Conservation (phyloP, 192 early-diverging fungal species). For the Obelidium mucronatum region DNA sequence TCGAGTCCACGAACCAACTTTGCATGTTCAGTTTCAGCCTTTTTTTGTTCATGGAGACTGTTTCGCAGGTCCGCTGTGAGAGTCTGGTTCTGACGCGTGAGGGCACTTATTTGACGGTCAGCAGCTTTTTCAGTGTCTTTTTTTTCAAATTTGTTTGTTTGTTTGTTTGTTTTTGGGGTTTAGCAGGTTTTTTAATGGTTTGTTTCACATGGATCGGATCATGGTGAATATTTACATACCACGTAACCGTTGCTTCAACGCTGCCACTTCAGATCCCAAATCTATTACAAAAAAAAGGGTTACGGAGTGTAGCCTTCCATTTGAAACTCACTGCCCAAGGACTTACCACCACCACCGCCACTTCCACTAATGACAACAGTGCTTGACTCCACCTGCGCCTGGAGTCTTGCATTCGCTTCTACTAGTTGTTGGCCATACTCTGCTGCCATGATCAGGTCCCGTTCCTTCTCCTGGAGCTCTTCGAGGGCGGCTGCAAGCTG, state of each 20-base stretch:
- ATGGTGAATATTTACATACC: not conserved
- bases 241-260: not conserved
- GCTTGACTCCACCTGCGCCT: constrained; percentile 1
- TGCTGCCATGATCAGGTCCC: constrained; percentile 28
- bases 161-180: no score
- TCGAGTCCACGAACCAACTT: constrained; percentile 42
- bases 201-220: not conserved
- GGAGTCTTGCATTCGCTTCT: constrained; percentile 11
- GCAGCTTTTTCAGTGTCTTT: constrained; percentile 31
- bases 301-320: no score
- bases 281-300: no score
- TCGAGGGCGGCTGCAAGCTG: constrained; percentile 15
- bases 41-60: constrained; percentile 36
- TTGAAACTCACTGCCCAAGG: no score
- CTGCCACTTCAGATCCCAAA: not conserved
- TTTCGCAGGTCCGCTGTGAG: constrained; percentile 4
- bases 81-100: constrained; percentile 17
- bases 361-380: not conserved
- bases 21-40: constrained; percentile 40
- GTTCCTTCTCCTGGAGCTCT: constrained; percentile 10
- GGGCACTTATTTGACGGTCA: constrained; percentile 20
- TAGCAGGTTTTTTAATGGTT: constrained; percentile 24
- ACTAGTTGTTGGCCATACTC: constrained; percentile 25
- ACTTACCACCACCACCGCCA: not conserved
- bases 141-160: no score